Conservation (phyloP, 495 filamentous ascomycete species). For the Cryomyces antarcticus region DNA sequence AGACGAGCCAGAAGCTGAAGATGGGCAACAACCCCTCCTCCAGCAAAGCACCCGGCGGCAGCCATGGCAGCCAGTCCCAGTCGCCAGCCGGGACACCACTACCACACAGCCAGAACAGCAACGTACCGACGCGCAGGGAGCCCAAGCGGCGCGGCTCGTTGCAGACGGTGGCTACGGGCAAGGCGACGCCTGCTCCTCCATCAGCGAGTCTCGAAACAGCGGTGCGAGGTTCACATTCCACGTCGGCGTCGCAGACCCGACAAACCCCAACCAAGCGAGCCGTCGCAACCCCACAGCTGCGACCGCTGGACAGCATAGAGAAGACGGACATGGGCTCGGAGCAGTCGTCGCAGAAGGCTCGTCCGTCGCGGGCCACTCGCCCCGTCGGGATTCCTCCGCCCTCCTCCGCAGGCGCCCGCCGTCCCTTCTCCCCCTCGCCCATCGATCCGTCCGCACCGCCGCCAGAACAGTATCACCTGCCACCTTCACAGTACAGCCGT, state of each 20-base stretch:
- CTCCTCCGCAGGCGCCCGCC: not conserved
- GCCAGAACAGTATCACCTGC: slow-evolving; percentile 8
- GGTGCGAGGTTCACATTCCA: slow-evolving; percentile 7
- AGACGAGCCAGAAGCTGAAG: not conserved
- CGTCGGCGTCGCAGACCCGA: not conserved
- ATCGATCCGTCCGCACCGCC: slow-evolving; percentile 10
- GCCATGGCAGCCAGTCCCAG: too few relatives aligned
- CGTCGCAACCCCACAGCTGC: slow-evolving; percentile 7
- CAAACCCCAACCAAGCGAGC: not conserved
- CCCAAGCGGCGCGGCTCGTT: slow-evolving; percentile 15
- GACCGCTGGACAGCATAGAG: slow-evolving; percentile 1
- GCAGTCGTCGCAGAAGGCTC: slow-evolving; percentile 2
- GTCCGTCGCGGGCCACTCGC: not conserved
- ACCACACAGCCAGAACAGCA: not conserved
- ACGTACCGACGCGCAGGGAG: slow-evolving; percentile 1
- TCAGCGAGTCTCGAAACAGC: slow-evolving; percentile 13
- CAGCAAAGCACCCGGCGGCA: too few relatives aligned
- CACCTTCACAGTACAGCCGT: slow-evolving; percentile 34
- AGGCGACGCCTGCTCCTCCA: slow-evolving; percentile 15
- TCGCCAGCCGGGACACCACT: not conserved
- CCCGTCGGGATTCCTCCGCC: not conserved
- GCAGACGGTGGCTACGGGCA: slow-evolving; percentile 9
- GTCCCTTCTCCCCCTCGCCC: not conserved
- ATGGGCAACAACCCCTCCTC: not conserved
- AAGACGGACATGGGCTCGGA: slow-evolving; percentile 6